Evolutionary conservation across 1,284 basidiomycete genomes (phyloP).

Genomic region (Sphagnurus paluster): DNA sequence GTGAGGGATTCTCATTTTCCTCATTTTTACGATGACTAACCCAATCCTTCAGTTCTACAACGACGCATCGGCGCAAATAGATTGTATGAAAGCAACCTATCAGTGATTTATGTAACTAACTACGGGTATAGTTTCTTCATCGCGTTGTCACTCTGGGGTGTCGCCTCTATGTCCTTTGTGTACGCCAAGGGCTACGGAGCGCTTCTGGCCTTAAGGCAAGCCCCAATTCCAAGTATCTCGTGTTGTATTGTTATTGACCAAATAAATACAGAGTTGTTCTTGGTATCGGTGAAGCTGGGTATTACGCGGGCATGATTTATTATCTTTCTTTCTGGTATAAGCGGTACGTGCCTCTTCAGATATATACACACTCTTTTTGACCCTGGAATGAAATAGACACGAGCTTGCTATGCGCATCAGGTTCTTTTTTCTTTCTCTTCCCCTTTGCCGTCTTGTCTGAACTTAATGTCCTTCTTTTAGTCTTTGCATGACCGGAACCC

Average conservation of each 20-base stretch:
- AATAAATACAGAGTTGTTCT: slow-evolving; percentile 36
- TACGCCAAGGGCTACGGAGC: slow-evolving; percentile 54
- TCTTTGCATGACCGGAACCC: slow-evolving; percentile 53
- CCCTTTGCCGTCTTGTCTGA: neutral
- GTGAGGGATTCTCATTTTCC: slow-evolving; percentile 25
- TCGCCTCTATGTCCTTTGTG: slow-evolving; percentile 50
- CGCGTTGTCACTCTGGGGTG: slow-evolving; percentile 52
- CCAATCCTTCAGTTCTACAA: slow-evolving; percentile 43
- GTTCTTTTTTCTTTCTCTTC: slow-evolving; percentile 17
- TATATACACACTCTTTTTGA: neutral
- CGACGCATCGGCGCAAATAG: slow-evolving; percentile 55
- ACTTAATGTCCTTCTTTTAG: slow-evolving; percentile 24
- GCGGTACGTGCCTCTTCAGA: slow-evolving; percentile 28
- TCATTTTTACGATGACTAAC: neutral
- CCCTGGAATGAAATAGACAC: slow-evolving; percentile 29
- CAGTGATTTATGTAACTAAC: neutral
- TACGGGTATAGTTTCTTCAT: slow-evolving; percentile 47
- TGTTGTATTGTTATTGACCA: neutral
- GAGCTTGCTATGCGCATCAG: slow-evolving; percentile 57
- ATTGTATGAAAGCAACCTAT: slow-evolving; percentile 37
- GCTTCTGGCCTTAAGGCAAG: slow-evolving; percentile 46
- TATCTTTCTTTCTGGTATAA: slow-evolving; percentile 57
- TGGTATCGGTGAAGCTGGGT: slow-evolving; percentile 51
- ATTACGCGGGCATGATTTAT: slow-evolving; percentile 58
- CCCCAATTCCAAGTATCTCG: neutral